A percentile compares a stretch with the other conserved stretches of the same genome.
phyloP scores from a whole-genome alignment of 1,284 basidiomycete species.

The Agroathelia rolfsii region DNA sequence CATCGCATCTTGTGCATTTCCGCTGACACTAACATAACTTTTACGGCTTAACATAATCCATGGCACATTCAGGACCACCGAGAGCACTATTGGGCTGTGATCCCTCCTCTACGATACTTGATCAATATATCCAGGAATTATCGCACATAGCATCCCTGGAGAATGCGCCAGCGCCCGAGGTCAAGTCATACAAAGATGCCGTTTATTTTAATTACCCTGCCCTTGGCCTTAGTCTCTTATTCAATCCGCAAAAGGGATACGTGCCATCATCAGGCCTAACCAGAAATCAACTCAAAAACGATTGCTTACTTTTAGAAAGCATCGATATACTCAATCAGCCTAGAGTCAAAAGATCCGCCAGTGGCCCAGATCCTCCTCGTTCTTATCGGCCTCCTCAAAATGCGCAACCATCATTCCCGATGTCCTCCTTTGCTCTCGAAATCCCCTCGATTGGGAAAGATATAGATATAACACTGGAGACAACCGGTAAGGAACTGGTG shows the following conservation, averaged over 20 bases:
- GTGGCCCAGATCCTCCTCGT: slow-evolving; percentile 28
- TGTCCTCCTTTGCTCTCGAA: too few species aligned
- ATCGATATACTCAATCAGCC: slow-evolving; percentile 75
- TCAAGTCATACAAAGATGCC: slow-evolving; percentile 72
- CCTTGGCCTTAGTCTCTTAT: slow-evolving; percentile 73
- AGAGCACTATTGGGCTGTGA: slow-evolving; percentile 29
- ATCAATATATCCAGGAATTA: slow-evolving; percentile 30
- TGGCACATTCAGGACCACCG: too few species aligned
- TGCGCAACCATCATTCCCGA: too few species aligned
- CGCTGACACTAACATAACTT: too few species aligned
- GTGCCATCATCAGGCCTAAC: slow-evolving; percentile 38
- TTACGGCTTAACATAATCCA: too few species aligned
- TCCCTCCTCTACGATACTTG: slow-evolving; percentile 35
- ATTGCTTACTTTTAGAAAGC: slow-evolving; percentile 49
- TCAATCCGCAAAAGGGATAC: slow-evolving; percentile 50
- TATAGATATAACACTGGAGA: slow-evolving; percentile 39
- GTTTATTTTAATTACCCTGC: slow-evolving; percentile 78
- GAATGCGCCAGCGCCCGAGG: slow-evolving; percentile 33
- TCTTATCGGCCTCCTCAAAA: too few species aligned
- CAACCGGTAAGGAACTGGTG: slow-evolving; percentile 72
- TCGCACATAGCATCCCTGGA: slow-evolving; percentile 25
- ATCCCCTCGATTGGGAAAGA: too few species aligned
- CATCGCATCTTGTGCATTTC: too few species aligned
- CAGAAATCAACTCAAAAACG: slow-evolving; percentile 37
- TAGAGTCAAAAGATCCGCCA: slow-evolving; percentile 16